phyloP scores from a whole-genome alignment of 1,284 basidiomycete genomes.

The Cryptococcus sp. region DNA sequence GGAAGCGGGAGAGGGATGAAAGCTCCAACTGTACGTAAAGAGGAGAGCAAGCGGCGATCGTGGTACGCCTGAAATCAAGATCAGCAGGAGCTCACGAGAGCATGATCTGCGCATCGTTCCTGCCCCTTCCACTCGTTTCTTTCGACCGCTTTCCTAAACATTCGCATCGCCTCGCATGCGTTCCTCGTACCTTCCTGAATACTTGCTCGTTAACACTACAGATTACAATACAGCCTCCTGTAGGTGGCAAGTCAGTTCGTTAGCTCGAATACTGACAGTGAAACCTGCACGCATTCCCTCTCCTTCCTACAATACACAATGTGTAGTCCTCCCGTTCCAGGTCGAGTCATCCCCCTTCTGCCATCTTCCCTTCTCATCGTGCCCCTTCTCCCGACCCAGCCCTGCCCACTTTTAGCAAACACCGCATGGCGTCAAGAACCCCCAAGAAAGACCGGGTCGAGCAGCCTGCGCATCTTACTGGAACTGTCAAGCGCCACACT shows the following conservation, averaged over 20 bases:
- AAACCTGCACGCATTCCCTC: not conserved
- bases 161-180: not conserved
- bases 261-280: not conserved
- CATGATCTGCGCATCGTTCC: not conserved
- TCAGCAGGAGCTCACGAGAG: conserved; percentile 5
- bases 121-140: not conserved
- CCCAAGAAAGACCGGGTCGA: no score
- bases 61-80: conserved; percentile 28
- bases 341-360: conserved; percentile 15
- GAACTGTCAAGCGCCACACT: conserved; percentile 1
- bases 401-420: no score
- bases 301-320: not conserved
- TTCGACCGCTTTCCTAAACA: not conserved
- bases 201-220: conserved; percentile 5
- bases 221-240: conserved; percentile 45
- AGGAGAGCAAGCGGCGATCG: conserved; percentile 14
- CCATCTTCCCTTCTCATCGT: conserved; percentile 2
- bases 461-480: no score
- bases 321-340: conserved; percentile 15
- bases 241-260: conserved; percentile 19
- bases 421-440: no score
- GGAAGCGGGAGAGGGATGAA: conserved; percentile 14
- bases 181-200: not conserved
- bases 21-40: conserved; percentile 38
- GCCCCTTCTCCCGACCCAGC: not conserved